phyloP scores from a whole-genome alignment of 306 rosid species.

The Malus asiatica region DNA sequence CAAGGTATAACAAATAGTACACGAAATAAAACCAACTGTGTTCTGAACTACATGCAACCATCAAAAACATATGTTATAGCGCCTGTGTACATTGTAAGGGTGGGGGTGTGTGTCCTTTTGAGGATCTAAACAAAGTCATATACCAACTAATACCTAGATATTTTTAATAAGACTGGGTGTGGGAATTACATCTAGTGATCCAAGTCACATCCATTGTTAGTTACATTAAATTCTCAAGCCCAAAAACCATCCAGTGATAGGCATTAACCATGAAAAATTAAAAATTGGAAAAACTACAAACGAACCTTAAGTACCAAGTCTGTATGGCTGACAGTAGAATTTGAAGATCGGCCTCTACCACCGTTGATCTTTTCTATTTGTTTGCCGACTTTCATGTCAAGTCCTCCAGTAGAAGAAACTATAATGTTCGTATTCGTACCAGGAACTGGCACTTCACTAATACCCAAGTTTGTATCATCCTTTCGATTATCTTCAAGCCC shows the following conservation, averaged over 20 bases:
- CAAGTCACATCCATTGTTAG: neutral
- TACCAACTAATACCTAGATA: neutral
- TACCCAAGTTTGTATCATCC: slow-evolving; percentile 33
- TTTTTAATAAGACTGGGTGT: neutral
- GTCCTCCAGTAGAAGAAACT: slow-evolving; percentile 38
- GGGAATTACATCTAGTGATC: neutral
- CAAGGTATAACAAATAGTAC: neutral
- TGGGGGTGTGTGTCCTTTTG: neutral
- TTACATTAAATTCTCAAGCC: neutral
- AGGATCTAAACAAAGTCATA: neutral
- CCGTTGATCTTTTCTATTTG: slow-evolving; percentile 26
- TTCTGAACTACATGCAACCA: neutral
- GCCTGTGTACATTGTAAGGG: neutral
- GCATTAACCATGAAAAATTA: slow-evolving; percentile 13
- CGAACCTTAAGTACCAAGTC: slow-evolving; percentile 64
- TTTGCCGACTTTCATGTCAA: slow-evolving; percentile 34
- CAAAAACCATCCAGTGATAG: neutral
- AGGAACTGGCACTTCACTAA: slow-evolving; percentile 22
- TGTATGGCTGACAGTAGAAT: slow-evolving; percentile 31
- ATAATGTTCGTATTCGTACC: slow-evolving; percentile 28
- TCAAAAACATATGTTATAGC: neutral
- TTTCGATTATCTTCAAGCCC: slow-evolving; percentile 46
- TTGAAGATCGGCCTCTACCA: slow-evolving; percentile 27
- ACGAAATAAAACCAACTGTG: neutral
- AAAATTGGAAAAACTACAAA: neutral